These are phyloP conservation scores for Adansonia grandidieri DNA, from an alignment of 441 rosid species.

Conservation along the genomic window DNA sequence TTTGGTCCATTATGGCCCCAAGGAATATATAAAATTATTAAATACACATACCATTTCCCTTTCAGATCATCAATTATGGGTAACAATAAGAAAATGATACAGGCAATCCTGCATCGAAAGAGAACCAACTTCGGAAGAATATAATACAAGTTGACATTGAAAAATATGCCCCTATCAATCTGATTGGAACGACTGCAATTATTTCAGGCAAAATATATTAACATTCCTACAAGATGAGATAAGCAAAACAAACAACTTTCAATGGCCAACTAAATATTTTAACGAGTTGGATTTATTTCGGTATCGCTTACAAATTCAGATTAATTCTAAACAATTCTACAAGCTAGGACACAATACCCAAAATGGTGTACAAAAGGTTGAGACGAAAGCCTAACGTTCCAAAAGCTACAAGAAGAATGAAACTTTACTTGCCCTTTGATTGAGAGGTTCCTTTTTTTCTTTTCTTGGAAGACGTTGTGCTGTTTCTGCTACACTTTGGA, in stretches of 20 bases:
- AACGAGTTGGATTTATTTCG: neutral
- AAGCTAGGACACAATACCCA: neutral
- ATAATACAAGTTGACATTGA: neutral
- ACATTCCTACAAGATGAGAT: neutral
- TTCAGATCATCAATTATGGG: too few relatives aligned
- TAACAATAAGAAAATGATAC: too few relatives aligned
- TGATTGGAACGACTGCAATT: neutral
- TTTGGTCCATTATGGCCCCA: neutral
- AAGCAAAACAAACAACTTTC: neutral
- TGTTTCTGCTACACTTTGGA: conserved; percentile 39
- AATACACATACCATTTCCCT: too few relatives aligned
- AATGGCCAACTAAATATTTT: neutral
- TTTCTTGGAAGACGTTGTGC: conserved; percentile 24
- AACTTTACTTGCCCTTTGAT: conserved; percentile 1
- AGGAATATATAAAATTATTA: neutral
- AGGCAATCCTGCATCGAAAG: neutral
- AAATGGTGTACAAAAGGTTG: too few relatives aligned
- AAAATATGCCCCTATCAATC: neutral
- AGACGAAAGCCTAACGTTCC: neutral
- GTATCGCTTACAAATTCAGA: neutral
- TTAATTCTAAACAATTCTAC: neutral
- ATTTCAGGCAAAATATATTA: neutral
- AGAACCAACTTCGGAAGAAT: neutral
- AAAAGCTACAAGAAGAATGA: neutral
- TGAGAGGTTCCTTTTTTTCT: conserved; percentile 32